phyloP scores from a whole-genome alignment of 2,329 filamentous ascomycete species.

The Akanthomyces uredinophilus region DNA sequence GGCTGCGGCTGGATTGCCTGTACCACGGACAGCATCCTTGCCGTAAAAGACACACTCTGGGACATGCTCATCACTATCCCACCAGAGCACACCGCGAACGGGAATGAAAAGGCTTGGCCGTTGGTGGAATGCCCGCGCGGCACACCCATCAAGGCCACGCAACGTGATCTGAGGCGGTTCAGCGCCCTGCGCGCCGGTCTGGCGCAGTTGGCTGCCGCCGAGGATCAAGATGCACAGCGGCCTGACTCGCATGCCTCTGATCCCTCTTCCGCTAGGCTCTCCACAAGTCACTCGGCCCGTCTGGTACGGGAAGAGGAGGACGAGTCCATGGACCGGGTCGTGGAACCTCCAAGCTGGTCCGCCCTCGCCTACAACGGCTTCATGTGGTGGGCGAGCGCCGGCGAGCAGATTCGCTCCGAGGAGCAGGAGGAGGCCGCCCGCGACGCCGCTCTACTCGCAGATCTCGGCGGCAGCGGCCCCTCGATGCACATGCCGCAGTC shows the following conservation, averaged over 20 bases:
- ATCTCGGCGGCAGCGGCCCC: constrained; percentile 35
- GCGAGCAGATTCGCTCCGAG: constrained; percentile 61
- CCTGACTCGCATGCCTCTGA: constrained; percentile 27
- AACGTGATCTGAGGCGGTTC: constrained; percentile 82
- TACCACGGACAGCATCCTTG: constrained; percentile 89
- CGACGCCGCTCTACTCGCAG: constrained; percentile 52
- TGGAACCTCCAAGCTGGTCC: constrained; percentile 63
- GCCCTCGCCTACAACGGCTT: constrained; percentile 75
- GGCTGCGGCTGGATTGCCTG: constrained; percentile 82
- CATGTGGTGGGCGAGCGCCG: constrained; percentile 87
- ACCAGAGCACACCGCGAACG: constrained; percentile 51
- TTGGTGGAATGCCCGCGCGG: constrained; percentile 63
- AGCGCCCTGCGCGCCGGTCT: constrained; percentile 62
- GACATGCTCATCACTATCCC: constrained; percentile 86
- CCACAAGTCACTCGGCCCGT: constrained; percentile 23
- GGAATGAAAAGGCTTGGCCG: constrained; percentile 65
- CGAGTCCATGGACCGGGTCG: constrained; percentile 48
- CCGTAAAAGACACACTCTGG: constrained; percentile 79
- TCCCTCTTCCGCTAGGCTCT: constrained; percentile 22
- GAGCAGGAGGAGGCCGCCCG: constrained; percentile 53
- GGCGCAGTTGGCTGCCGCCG: constrained; percentile 35
- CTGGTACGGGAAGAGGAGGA: constrained; percentile 35
- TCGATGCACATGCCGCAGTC: constrained; percentile 25
- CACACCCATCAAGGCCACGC: constrained; percentile 71
- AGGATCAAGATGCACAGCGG: constrained; percentile 21